Evolutionary conservation across 2,329 filamentous ascomycete species (phyloP).

Genomic region (Elsinoe necatrix): DNA sequence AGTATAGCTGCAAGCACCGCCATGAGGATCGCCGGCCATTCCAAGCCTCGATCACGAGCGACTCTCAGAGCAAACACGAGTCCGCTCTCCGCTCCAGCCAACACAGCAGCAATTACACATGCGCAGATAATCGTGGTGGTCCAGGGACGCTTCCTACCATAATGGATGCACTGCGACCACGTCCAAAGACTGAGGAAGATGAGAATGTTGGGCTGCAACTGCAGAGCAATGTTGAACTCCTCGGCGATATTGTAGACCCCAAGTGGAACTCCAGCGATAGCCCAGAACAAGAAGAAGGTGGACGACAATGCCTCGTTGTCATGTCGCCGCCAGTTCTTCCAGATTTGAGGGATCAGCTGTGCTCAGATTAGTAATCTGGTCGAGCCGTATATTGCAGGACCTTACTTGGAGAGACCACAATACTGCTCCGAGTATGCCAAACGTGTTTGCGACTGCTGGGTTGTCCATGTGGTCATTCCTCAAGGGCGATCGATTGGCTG

Average conservation of each 20-base stretch:
- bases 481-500: too few relatives aligned
- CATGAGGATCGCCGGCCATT: constrained; percentile 60
- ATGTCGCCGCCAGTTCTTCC: constrained; percentile 59
- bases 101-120: constrained; percentile 43
- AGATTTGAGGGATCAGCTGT: constrained; percentile 60
- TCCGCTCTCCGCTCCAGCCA: constrained; percentile 52
- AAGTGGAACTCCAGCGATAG: constrained; percentile 57
- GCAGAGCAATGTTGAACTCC: constrained; percentile 45
- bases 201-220: constrained; percentile 50
- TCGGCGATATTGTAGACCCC: constrained; percentile 53
- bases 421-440: not conserved
- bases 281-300: constrained; percentile 66
- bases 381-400: not conserved
- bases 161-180: constrained; percentile 29
- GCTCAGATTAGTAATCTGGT: not conserved
- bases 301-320: constrained; percentile 57
- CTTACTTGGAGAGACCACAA: not conserved
- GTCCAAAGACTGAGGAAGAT: constrained; percentile 44
- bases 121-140: constrained; percentile 24
- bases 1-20: constrained; percentile 55
- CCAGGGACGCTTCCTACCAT: not conserved
- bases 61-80: constrained; percentile 50
- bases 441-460: not conserved
- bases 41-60: constrained; percentile 32
- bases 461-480: not conserved